Evolutionary conservation across 2,329 filamentous ascomycete genomes (phyloP).

Genomic region (Teratosphaeria nubilosa): DNA sequence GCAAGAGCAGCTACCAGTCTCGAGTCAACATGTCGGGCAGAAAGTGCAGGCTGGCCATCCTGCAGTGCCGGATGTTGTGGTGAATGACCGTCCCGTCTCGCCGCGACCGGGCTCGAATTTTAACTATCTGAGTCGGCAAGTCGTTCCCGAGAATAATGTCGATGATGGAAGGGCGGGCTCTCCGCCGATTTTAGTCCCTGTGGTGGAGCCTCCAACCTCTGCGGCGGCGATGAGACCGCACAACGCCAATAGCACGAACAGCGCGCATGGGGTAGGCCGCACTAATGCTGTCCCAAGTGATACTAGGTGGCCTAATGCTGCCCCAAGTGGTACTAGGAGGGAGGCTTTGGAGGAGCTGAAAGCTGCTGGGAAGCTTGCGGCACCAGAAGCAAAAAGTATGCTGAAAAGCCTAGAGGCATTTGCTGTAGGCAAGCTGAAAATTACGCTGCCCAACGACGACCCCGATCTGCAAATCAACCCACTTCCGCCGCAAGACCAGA

Average conservation of each 20-base stretch:
- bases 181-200: neutral
- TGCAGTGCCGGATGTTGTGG: neutral
- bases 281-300: neutral
- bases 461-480: neutral
- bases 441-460: neutral
- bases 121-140: neutral
- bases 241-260: neutral
- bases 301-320: neutral
- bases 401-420: neutral
- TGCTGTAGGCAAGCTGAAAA: neutral
- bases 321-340: neutral
- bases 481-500: neutral
- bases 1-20: neutral
- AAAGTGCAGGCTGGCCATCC: neutral
- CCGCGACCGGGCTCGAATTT: neutral
- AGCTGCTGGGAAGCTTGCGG: neutral
- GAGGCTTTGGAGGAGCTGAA: slow-evolving; percentile 1
- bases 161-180: neutral
- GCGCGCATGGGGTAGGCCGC: neutral
- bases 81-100: neutral
- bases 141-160: neutral
- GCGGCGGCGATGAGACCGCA: neutral
- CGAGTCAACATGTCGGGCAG: neutral
- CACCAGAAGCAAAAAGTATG: neutral
- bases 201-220: neutral